phyloP scores from a whole-genome alignment of 2,329 filamentous ascomycete genomes.

The Lasiodiplodia theobromae region DNA sequence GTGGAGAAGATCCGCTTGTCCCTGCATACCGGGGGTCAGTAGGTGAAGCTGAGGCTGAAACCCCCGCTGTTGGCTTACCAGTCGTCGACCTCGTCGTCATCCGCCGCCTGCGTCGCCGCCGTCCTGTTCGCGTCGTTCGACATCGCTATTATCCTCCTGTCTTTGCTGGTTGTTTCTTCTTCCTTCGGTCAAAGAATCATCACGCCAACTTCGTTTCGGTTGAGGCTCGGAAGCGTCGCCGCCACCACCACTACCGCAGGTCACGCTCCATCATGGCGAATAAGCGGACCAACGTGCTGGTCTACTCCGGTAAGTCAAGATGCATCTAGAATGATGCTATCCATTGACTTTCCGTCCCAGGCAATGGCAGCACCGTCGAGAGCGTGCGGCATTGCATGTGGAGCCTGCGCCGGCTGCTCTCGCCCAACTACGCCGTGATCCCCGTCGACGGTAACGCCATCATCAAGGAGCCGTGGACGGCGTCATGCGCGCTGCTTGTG shows the following conservation, averaged over 20 bases:
- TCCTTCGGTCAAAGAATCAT: not conserved
- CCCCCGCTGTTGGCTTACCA: slow-evolving; percentile 67
- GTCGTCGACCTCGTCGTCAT: slow-evolving; percentile 91
- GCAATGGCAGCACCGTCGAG: slow-evolving; percentile 83
- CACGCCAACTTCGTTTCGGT: slow-evolving; percentile 32
- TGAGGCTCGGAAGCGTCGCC: slow-evolving; percentile 41
- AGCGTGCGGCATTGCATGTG: slow-evolving; percentile 90
- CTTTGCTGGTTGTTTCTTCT: slow-evolving; percentile 11
- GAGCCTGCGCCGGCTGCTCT: slow-evolving; percentile 83
- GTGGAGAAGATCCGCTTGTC: slow-evolving; percentile 98
- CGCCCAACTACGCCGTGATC: slow-evolving; percentile 91
- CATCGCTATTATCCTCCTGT: slow-evolving; percentile 50
- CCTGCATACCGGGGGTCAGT: slow-evolving; percentile 60
- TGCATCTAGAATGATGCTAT: not conserved
- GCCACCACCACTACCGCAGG: slow-evolving; percentile 36
- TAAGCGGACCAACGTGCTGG: slow-evolving; percentile 84
- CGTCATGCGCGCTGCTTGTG: slow-evolving; percentile 86
- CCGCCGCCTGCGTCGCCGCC: slow-evolving; percentile 48
- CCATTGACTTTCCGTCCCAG: slow-evolving; percentile 53
- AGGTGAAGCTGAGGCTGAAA: not conserved
- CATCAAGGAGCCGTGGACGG: slow-evolving; percentile 88
- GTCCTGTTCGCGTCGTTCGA: slow-evolving; percentile 62
- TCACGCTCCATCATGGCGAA: slow-evolving; percentile 61
- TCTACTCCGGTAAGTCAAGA: slow-evolving; percentile 78
- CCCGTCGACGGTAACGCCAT: slow-evolving; percentile 79